Evolutionary conservation across 331 rosid species (phyloP).

Genomic region (Malus hybrid): DNA sequence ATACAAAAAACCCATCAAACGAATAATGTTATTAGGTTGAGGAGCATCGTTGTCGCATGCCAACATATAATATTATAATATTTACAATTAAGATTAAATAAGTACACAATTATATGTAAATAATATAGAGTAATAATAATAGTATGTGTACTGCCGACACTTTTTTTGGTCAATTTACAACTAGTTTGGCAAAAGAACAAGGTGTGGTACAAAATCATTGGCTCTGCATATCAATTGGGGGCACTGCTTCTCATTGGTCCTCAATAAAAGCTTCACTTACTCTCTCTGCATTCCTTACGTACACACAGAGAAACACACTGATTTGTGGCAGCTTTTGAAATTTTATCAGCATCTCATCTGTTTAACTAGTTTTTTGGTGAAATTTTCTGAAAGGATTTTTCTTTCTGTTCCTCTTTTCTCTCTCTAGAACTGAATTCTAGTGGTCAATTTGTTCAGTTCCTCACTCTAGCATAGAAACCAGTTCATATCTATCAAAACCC

Average conservation of each 20-base stretch:
- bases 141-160: not conserved
- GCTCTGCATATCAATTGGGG: conserved; percentile 8
- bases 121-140: not conserved
- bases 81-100: not conserved
- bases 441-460: not conserved
- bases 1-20: not conserved
- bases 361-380: not conserved
- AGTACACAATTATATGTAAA: not conserved
- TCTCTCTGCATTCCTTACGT: conserved; percentile 14
- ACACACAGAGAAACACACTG: not conserved
- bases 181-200: not conserved
- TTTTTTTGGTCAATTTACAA: not conserved
- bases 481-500: not conserved
- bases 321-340: not conserved
- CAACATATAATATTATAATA: not conserved
- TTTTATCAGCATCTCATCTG: not conserved
- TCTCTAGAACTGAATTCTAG: not conserved
- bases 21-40: not conserved
- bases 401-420: not conserved
- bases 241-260: conserved; percentile 15
- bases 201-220: not conserved
- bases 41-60: conserved; percentile 2
- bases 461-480: not conserved
- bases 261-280: not conserved
- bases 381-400: not conserved